These are phyloP conservation scores for Aquilaria agallochum DNA, from an alignment of 441 rosid genomes.

Conservation along the genomic window DNA sequence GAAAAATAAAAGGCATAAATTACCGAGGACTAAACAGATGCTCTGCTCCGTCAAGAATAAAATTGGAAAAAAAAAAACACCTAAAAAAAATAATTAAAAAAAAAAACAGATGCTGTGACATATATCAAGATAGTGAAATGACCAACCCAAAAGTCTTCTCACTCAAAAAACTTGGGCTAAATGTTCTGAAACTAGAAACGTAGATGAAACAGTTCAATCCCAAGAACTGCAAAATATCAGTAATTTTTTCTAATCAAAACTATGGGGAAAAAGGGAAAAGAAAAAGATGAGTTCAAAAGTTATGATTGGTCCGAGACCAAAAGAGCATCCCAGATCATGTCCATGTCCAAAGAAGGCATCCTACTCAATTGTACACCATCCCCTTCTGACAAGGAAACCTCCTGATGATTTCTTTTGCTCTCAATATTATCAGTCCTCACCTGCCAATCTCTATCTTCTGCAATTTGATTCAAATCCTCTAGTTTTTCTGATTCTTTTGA, in stretches of 20 bases:
- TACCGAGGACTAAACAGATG: no score
- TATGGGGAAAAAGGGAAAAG: slow-evolving; percentile 3
- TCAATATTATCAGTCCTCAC: slow-evolving; percentile 24
- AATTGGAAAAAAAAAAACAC: no score
- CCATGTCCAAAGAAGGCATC: slow-evolving; percentile 98
- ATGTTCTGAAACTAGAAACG: neutral
- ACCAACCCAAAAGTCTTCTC: no score
- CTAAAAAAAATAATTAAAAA: no score
- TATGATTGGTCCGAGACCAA: slow-evolving; percentile 42
- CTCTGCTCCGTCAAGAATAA: no score
- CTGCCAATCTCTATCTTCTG: slow-evolving; percentile 25
- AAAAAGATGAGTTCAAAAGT: neutral
- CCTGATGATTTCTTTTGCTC: slow-evolving; percentile 30
- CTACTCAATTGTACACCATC: slow-evolving; percentile 82
- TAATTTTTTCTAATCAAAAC: neutral
- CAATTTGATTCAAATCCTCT: slow-evolving; percentile 17
- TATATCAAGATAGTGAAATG: no score
- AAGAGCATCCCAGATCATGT: slow-evolving; percentile 92
- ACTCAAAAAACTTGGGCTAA: no score
- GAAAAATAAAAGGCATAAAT: no score
- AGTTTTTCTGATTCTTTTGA: slow-evolving; percentile 4
- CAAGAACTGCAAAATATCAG: slow-evolving; percentile 4
- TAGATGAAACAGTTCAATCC: no score
- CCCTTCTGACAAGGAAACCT: slow-evolving; percentile 23
- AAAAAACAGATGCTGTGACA: no score